A percentile compares a stretch with the other conserved stretches of the same genome.
phyloP scores from a whole-genome alignment of 1,284 basidiomycete species.

The Sporisorium exsertum region DNA sequence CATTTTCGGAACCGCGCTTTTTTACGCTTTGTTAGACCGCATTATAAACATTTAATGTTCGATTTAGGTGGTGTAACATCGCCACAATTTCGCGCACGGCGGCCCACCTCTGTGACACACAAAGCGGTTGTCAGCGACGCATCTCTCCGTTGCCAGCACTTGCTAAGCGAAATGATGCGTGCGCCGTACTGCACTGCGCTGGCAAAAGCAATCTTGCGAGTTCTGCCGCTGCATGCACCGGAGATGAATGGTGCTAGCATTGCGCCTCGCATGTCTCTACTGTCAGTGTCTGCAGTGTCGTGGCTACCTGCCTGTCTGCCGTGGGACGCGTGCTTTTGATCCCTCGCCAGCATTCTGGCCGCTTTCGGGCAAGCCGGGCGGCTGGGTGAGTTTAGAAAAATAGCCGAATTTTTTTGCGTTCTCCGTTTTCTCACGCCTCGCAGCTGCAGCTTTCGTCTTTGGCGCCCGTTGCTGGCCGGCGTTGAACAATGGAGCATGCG shows the following conservation, averaged over 20 bases:
- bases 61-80: not conserved
- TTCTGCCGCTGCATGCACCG: no score
- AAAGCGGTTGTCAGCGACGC: slow-evolving; percentile 2
- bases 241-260: no score
- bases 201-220: no score
- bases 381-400: not conserved
- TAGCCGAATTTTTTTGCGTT: not conserved
- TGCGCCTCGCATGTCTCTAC: not conserved
- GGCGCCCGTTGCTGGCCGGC: not conserved
- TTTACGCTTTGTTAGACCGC: not conserved
- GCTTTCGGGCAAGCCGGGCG: not conserved
- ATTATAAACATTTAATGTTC: not conserved
- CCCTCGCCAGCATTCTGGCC: not conserved
- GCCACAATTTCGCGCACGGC: not conserved
- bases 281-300: not conserved
- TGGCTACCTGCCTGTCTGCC: not conserved
- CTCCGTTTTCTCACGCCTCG: slow-evolving; percentile 4
- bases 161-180: not conserved
- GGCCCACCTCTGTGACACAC: not conserved
- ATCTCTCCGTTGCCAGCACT: not conserved
- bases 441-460: not conserved
- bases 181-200: not conserved
- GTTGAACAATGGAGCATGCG: no score
- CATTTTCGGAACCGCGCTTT: not conserved
- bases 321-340: not conserved